phyloP scores from a whole-genome alignment of 1,284 basidiomycete species.

The Xerocomus amazonicus region DNA sequence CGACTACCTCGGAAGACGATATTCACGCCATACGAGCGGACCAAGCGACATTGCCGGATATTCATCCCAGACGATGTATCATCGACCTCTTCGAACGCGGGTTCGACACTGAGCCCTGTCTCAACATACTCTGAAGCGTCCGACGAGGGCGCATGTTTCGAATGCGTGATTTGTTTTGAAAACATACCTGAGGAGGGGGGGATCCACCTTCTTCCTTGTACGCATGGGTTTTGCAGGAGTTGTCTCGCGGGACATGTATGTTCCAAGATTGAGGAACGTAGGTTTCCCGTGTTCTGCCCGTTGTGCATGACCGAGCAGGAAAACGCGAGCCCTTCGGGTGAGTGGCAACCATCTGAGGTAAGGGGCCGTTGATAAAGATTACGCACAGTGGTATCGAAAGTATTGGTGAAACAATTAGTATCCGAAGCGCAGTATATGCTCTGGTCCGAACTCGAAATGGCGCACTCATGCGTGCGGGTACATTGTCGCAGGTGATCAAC shows the following conservation, averaged over 20 bases:
- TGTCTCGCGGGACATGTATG: constrained; percentile 48
- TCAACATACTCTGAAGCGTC: constrained; percentile 5
- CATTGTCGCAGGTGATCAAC: constrained; percentile 29
- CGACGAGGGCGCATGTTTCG: constrained; percentile 10
- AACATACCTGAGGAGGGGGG: constrained; percentile 38
- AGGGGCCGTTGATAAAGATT: background rate
- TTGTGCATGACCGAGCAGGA: constrained; percentile 39
- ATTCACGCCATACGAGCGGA: constrained; percentile 18
- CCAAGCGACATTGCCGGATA: constrained; percentile 27
- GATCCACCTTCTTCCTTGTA: constrained; percentile 21
- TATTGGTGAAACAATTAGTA: constrained; percentile 43
- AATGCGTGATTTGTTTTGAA: constrained; percentile 59
- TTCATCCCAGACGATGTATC: constrained; percentile 17
- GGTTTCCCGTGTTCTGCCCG: constrained; percentile 61
- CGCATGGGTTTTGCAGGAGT: constrained; percentile 32
- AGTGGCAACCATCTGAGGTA: constrained; percentile 14
- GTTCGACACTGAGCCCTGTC: background rate
- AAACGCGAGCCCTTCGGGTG: constrained; percentile 39
- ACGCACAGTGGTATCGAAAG: constrained; percentile 39
- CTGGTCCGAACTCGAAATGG: constrained; percentile 52
- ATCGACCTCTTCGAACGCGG: background rate
- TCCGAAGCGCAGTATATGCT: constrained; percentile 43
- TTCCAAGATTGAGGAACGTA: constrained; percentile 48
- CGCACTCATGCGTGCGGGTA: constrained; percentile 48
- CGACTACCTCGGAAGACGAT: background rate